These are phyloP conservation scores for Chlamydomonas reinhardtii DNA, from an alignment of 163 green algal genomes.

Conservation along the genomic window DNA sequence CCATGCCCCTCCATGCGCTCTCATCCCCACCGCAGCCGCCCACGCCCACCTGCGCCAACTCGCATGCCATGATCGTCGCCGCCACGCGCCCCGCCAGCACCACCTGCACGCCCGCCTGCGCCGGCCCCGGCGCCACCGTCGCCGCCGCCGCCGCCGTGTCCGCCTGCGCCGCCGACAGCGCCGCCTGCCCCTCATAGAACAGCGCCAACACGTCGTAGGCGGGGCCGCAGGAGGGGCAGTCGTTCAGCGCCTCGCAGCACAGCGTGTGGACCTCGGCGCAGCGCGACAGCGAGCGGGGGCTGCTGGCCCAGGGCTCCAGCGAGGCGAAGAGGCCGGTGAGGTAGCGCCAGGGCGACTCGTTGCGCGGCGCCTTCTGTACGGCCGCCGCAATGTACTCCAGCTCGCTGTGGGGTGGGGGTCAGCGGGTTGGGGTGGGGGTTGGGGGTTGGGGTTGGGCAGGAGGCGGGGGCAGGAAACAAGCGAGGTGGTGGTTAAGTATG, in stretches of 20 bases:
- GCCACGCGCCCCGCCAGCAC: not conserved
- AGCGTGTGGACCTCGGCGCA: conserved; percentile 51
- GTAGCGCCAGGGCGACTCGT: conserved; percentile 89
- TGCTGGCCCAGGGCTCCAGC: conserved; percentile 48
- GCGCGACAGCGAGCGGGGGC: conserved; percentile 4
- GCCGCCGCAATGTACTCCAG: conserved; percentile 64
- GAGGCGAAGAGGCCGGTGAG: conserved; percentile 74
- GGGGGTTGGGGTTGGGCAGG: not conserved
- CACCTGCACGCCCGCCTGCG: not conserved
- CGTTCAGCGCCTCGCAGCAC: conserved; percentile 54
- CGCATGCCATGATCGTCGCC: not conserved
- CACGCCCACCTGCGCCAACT: conserved; percentile 7
- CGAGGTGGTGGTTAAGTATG: too few species aligned
- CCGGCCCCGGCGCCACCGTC: not conserved
- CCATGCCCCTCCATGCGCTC: too few species aligned
- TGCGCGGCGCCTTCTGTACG: conserved; percentile 75
- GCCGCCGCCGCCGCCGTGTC: not conserved
- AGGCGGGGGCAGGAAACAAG: not conserved
- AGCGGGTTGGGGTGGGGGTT: too few species aligned
- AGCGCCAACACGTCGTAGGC: conserved; percentile 56
- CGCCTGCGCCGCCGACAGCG: not conserved
- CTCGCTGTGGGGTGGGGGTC: conserved; percentile 54
- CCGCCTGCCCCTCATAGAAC: conserved; percentile 48
- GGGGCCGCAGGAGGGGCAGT: conserved; percentile 53
- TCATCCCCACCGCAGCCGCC: too few species aligned